Base-by-base conservation (phyloP, 1,284 basidiomycete genomes). In the Phaffia rhodozyma region DNA sequence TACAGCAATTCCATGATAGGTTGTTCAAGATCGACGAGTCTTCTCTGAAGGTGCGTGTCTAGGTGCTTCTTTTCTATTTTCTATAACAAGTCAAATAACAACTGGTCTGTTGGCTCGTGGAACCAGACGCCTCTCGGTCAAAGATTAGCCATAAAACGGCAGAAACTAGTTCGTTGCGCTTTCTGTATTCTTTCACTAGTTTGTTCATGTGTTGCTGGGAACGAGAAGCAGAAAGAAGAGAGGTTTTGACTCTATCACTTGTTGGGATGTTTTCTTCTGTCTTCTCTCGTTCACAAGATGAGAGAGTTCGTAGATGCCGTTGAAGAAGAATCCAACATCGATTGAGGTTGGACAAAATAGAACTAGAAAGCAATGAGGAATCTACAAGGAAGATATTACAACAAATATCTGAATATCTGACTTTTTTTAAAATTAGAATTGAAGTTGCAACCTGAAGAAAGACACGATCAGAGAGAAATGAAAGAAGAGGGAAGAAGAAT, bases 1-100 rank as follows among this genome's bases (percentile, higher is more conserved):
- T 94, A 30, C 82, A 83, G 38, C 92, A 96, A 71, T 96, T 96
- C 71, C 78, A 91, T 68, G 89, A 91, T 69, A 96, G 96, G 73
- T 79, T 93, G 30, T 73, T 93, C 47, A 82, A 84, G 65, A 86
- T 93, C 60, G 79, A 79, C 21, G 58, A 38, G 55, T 82, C 83
- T 55, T 79, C 83, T 67, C 82, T 94, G 68, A 92, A 91, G 71
- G 74, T 75, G 51, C 54, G 72, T 68, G 21, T 52, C 16, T 69
- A 63, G 4, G 55, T 67, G 25, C 61, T 70, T 16, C 18, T 0
- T 34, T 1, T 34, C 18, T 13, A 16, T 32, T n/a, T 16, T 27
- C 18, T 25, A 49, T 29, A 7, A 13, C n/a, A 43, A 43, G 20
- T 3, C 16, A n/a, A 27, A 16, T 5, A 27, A 16, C 18, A 23